phyloP scores from a whole-genome alignment of 2,329 filamentous ascomycete genomes.

The Neonectria magnoliae region DNA sequence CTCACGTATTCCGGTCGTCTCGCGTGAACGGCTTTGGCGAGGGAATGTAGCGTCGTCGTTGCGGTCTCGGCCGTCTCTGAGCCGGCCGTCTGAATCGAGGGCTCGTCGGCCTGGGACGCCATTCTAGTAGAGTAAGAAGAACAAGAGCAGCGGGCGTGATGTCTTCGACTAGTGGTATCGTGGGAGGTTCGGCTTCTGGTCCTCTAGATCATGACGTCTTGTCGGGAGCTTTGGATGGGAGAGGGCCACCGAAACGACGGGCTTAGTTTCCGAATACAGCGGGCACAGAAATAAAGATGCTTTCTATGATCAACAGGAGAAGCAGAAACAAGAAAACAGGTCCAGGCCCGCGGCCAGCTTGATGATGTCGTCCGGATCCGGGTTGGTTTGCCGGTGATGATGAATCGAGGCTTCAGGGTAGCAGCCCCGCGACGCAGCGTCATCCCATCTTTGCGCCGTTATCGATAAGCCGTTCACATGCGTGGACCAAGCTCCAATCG shows the following conservation, averaged over 20 bases:
- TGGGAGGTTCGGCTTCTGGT: conserved; percentile 37
- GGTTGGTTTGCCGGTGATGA: conserved; percentile 29
- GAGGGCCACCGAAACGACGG: neutral
- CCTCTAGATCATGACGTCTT: conserved; percentile 50
- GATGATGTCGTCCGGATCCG: conserved; percentile 13
- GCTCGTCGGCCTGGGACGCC: conserved; percentile 41
- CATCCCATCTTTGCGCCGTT: conserved; percentile 34
- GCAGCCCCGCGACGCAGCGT: conserved; percentile 31
- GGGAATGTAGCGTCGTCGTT: conserved; percentile 61
- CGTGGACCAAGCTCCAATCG: conserved; percentile 21
- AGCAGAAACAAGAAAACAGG: neutral
- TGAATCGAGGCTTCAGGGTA: conserved; percentile 29
- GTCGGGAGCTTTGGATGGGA: conserved; percentile 19
- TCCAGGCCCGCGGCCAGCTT: neutral
- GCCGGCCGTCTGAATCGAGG: conserved; percentile 46
- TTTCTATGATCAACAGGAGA: neutral
- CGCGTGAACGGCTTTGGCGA: conserved; percentile 74
- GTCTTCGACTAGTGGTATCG: conserved; percentile 39
- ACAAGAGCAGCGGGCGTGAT: conserved; percentile 30
- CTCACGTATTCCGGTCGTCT: conserved; percentile 83
- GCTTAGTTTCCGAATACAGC: neutral
- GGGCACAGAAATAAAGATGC: conserved; percentile 28
- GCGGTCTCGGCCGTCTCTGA: conserved; percentile 58
- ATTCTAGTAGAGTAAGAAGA: conserved; percentile 35
- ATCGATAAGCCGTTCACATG: conserved; percentile 44